Evolutionary conservation across 1,139 yeast species (phyloP).

Genomic region (Suhomyces terraborum): DNA sequence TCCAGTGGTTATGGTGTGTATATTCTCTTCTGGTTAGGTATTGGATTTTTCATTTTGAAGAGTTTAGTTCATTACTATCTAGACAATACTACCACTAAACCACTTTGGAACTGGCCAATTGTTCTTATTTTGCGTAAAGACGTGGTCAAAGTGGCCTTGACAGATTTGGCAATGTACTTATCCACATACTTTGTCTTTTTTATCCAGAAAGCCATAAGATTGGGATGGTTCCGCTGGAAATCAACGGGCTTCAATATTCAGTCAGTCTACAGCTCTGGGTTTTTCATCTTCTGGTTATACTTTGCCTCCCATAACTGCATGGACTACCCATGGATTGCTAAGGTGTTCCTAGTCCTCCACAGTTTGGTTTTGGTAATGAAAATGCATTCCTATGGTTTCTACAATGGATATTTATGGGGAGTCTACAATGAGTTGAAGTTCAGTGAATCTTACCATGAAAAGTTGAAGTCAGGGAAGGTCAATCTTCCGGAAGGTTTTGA

Average conservation of each 20-base stretch:
- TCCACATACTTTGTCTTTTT: constrained; percentile 56
- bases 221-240: constrained; percentile 55
- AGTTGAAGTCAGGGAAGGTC: constrained; percentile 20
- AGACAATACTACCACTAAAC: constrained; percentile 22
- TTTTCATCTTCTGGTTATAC: constrained; percentile 51
- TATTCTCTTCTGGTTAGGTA: constrained; percentile 67
- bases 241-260: constrained; percentile 62
- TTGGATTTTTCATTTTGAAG: constrained; percentile 54
- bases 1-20: constrained; percentile 65
- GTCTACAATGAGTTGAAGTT: constrained; percentile 57
- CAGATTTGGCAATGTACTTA: constrained; percentile 72
- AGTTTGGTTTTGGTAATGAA: constrained; percentile 88
- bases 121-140: constrained; percentile 55
- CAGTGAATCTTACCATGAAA: constrained; percentile 39
- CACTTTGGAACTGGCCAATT: constrained; percentile 50
- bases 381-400: constrained; percentile 86
- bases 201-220: constrained; percentile 54
- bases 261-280: constrained; percentile 54
- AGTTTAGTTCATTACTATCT: constrained; percentile 47
- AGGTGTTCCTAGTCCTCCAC: constrained; percentile 78
- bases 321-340: constrained; percentile 82
- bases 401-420: constrained; percentile 84
- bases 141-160: constrained; percentile 60
- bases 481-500: constrained; percentile 22
- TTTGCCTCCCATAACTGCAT: constrained; percentile 49